phyloP scores from a whole-genome alignment of 139 green algal species.

The Zygnema cylindricum region DNA sequence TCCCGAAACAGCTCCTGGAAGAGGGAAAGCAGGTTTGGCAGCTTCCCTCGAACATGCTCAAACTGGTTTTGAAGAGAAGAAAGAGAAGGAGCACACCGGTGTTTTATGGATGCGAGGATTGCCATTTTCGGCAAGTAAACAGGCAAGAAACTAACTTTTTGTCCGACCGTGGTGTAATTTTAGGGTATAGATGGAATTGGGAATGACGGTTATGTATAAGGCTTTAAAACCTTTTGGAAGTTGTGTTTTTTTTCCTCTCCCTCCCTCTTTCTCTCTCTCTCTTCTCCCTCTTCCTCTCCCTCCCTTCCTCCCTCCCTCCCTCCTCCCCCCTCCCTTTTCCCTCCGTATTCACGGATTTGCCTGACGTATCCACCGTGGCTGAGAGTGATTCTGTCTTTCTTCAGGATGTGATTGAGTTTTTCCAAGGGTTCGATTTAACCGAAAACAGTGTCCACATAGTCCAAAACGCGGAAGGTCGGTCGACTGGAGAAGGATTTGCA shows the following conservation, averaged over 20 bases:
- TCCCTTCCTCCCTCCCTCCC: too few species aligned
- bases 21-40: conserved; percentile 1
- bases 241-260: too few species aligned
- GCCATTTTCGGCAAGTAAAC: conserved; percentile 77
- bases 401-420: conserved; percentile 74
- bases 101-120: conserved; percentile 84
- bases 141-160: conserved; percentile 39
- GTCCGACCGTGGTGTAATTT: background rate
- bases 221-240: too few species aligned
- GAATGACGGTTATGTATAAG: too few species aligned
- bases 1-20: conserved; percentile 17
- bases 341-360: too few species aligned
- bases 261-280: too few species aligned
- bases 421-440: conserved; percentile 72
- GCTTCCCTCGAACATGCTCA: background rate
- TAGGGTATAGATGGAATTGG: too few species aligned
- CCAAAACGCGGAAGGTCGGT: conserved; percentile 74
- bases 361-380: too few species aligned
- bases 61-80: background rate
- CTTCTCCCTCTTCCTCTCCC: too few species aligned
- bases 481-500: conserved; percentile 86
- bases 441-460: conserved; percentile 79
- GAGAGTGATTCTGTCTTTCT: too few species aligned
- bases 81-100: conserved; percentile 21
- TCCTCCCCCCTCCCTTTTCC: too few species aligned